Evolutionary conservation across 176 grass and related monocot genomes (phyloP), one percentile per base, ranked within the genome.

Genomic region (Saccharum spontaneum): DNA sequence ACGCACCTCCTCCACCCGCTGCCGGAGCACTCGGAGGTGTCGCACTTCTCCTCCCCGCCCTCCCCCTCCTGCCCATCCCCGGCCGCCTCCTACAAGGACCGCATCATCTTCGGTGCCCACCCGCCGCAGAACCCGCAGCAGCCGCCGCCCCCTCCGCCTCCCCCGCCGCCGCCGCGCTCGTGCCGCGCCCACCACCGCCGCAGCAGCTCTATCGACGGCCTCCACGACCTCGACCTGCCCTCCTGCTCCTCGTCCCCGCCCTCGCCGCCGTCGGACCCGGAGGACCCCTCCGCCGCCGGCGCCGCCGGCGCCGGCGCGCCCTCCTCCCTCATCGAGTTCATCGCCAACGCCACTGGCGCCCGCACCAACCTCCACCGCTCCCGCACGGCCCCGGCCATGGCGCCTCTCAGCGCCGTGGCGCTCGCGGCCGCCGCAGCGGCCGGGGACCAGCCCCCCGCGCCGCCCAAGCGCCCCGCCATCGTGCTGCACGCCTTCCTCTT

Each of bases 301-400:
- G 64, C 22, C 70, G 36, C 34, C 76, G 63, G 12, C 88, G 68
- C 13, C 88, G 14, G 38, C 80, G 61, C 17, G 8, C 40, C 9
- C 74, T 87, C 80, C 79, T 87, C 80, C 7, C 80, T 97, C n/a
- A 62, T 76, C 59, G 75, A 79, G 49, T 63, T 84, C 71, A 73
- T 92, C 60, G 64, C 76, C 59, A 45, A 48, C 23, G 73, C 34
- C 23, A 10, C 49, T 2, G 61, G 72, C 54, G 68, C 16, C 3
- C 92, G 86, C 61, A 71, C 62, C 49, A 90, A 93, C 62, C 95
- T 98, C 54, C 95, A 98, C 87, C 92, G 95, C 59, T 98, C 77
- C 28, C 89, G 91, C 41, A 95, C 92, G 26, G 95, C 90, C 6
- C 95, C 95, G 0, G 91, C 88, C 46, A 97, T 97, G 70, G 72